Evolutionary conservation across 2,329 filamentous ascomycete species (phyloP), one percentile per base, ranked within the genome.

Genomic region (Dactylellina parvicollis): DNA sequence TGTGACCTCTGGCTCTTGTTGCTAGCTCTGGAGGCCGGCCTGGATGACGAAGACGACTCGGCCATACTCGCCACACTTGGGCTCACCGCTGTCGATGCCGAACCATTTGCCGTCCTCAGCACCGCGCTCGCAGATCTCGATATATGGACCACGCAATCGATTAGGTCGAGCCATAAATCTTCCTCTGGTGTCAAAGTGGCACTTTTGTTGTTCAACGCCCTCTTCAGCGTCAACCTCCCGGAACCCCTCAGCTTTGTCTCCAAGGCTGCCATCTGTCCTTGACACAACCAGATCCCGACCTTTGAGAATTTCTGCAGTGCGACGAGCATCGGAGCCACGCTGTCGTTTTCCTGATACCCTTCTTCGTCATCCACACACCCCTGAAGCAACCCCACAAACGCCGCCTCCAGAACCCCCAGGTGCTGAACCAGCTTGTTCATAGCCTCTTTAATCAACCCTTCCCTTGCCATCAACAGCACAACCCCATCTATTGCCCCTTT

Each of bases 241-340:
- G 78, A 76, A 28, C 78, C 47, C 26, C 42, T 64, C 71, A 72
- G 20, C 59, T 73, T 78, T 52, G 80, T 79, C 69, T 82, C 84
- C 4, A 83, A 81, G 0, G 85, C 86, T 78, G 90, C 91, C 52
- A 87, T 92, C 79, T 96, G 92, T 0, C 90, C 88, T 80, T 96
- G 92, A 77, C 95, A 98, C 10, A 99, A 84, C 95, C 95, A 99
- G 55, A 96, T 94, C 12, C 96, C 95, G 0, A 99, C 92, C 75
- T 92, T 89, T 0, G 90, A 88, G 81, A 96, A 98, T 79, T 96
- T 97, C 74, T 96, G 89, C 16, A 99, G 82, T 0, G 90, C 88
- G 66, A 88, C 86, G 2, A 96, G 84, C 1, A 96, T 84, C 65
- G 93, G 90, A 64, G 90, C 86, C 0, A 90, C 87, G 0, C 90